Base-by-base conservation (phyloP, 495 filamentous ascomycete species). In the Trichocladium uniseriatum region DNA sequence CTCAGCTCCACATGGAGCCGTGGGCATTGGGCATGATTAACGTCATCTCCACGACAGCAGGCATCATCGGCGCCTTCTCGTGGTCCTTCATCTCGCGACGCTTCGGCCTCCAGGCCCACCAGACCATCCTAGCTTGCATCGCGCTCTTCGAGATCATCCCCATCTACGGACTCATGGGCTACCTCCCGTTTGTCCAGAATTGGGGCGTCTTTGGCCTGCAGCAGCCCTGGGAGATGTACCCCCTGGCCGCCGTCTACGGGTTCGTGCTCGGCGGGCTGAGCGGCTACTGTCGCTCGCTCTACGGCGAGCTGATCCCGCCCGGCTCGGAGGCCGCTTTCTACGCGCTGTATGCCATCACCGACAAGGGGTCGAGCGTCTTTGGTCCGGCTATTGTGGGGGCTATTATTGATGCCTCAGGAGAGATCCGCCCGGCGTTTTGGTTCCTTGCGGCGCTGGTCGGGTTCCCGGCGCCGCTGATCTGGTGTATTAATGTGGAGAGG, bases 181-280 rank as follows among this genome's bases (percentile, higher is more conserved):
- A 91, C 59, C 74, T 97, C 18, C 89, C 90, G 2, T 80, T 87
- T 6, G 77, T 98, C 47, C 72, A 80, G 57, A 71, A 71, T 18
- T 75, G 83, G 60, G 91, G 90, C 0, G 77, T 84, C 11, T 69
- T 91, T 29, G 92, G 92, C 4, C 75, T 98, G 21, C 90, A 95
- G 58, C 83, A 89, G 55, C 85, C 84, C 10, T 95, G 89, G 88
- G 92, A 98, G 61, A 95, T 98, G 89, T 97, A 92, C 61, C 86
- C 88, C 3, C 69, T 98, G 2, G 89, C 87, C 0, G 84, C 83
- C 6, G 77, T 98, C 38, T 98, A 96, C 59, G 92, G 92, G 2
- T 78, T 98, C 46, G 89, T 96, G 3, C 80, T 98, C 44, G 92
- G 91, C 14, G 92, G 92, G 0, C 68, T 98, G n/a, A 88, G 84